phyloP scores from a whole-genome alignment of 1,284 basidiomycete species.

The Agaricales sp. region DNA sequence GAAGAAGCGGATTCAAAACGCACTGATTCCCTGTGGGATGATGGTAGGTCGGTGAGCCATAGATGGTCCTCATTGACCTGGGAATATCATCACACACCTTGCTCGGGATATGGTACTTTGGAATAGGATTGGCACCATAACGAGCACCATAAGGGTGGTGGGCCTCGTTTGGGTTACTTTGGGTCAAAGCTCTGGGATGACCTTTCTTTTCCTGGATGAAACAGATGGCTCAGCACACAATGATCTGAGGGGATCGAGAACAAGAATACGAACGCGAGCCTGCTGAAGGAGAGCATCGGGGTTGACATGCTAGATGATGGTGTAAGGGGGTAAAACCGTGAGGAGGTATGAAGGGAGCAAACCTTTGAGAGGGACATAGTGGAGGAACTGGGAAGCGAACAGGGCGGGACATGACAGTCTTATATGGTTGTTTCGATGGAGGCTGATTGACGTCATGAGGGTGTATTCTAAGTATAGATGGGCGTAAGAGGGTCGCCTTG shows the following conservation, averaged over 20 bases:
- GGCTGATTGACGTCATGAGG: not conserved
- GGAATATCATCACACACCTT: slow-evolving; percentile 24
- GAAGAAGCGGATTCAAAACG: slow-evolving; percentile 21
- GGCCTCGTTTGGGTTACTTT: slow-evolving; percentile 21
- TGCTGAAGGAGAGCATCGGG: slow-evolving; percentile 48
- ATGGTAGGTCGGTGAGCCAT: slow-evolving; percentile 21
- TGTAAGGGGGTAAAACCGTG: not conserved
- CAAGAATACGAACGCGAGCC: slow-evolving; percentile 30
- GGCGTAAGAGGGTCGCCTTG: no score
- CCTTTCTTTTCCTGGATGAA: slow-evolving; percentile 36
- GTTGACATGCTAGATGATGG: slow-evolving; percentile 43
- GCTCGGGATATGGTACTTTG: slow-evolving; percentile 57
- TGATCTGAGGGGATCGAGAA: not conserved
- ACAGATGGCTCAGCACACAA: slow-evolving; percentile 3
- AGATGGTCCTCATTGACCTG: not conserved
- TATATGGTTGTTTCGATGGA: not conserved
- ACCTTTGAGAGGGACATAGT: slow-evolving; percentile 45
- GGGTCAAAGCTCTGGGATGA: slow-evolving; percentile 26
- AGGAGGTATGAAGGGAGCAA: not conserved
- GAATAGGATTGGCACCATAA: slow-evolving; percentile 52
- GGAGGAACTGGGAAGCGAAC: slow-evolving; percentile 4
- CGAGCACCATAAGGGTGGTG: slow-evolving; percentile 49
- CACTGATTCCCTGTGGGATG: not conserved
- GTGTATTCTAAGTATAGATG: no score
- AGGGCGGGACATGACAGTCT: not conserved